Evolutionary conservation across 1,284 basidiomycete species (phyloP).

Genomic region (Cryptococcus deneoformans): DNA sequence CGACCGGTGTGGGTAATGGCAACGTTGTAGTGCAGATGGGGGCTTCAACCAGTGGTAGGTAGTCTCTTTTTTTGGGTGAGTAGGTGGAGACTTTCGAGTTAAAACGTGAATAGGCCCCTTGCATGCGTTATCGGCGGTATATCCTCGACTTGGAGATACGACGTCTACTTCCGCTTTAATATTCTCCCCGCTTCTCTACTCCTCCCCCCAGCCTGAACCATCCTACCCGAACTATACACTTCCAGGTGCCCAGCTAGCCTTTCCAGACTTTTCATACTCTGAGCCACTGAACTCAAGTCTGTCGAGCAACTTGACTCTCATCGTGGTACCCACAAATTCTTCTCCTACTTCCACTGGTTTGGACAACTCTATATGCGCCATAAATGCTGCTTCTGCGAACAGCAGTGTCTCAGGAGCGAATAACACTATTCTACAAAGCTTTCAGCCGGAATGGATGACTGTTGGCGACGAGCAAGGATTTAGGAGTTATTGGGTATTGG

Average conservation of each 20-base stretch:
- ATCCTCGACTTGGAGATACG: conserved; percentile 70
- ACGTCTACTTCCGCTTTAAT: conserved; percentile 70
- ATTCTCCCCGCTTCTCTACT: conserved; percentile 64
- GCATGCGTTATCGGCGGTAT: conserved; percentile 51
- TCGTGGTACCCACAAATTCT: conserved; percentile 53
- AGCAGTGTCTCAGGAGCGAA: conserved; percentile 14
- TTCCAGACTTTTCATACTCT: conserved; percentile 50
- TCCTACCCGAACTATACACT: conserved; percentile 79
- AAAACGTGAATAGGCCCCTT: conserved; percentile 49
- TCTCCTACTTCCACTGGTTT: conserved; percentile 50
- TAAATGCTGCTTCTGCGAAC: conserved; percentile 18
- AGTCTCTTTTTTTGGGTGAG: neutral
- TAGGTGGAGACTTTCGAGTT: neutral
- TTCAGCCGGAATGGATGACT: conserved; percentile 23
- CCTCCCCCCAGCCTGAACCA: conserved; percentile 50
- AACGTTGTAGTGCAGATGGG: conserved; percentile 22
- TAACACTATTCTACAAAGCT: conserved; percentile 16
- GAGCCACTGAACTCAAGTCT: conserved; percentile 57
- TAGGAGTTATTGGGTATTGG: conserved; percentile 29
- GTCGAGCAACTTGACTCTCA: conserved; percentile 46
- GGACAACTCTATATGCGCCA: conserved; percentile 50
- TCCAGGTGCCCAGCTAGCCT: conserved; percentile 57
- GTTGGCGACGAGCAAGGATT: conserved; percentile 35
- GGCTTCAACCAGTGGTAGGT: conserved; percentile 22
- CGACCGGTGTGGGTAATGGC: conserved; percentile 25